phyloP scores from a whole-genome alignment of 2,329 filamentous ascomycete species.

The Chaetomiaceae sp. region DNA sequence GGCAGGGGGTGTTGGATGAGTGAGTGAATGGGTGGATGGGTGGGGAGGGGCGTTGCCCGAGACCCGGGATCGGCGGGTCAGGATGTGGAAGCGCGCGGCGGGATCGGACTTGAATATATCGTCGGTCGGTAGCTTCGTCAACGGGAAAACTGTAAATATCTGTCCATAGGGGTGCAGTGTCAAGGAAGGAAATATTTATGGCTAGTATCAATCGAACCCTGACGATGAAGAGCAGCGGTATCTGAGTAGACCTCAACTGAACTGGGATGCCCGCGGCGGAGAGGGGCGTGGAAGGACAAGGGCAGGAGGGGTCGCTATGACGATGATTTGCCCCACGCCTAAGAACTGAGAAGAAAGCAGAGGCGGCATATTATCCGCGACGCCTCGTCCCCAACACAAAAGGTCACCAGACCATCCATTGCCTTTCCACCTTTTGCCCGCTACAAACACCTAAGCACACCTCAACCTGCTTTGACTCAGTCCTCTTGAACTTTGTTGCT shows the following conservation, averaged over 20 bases:
- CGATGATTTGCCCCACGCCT: conserved; percentile 1
- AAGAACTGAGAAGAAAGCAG: background rate
- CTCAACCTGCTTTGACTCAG: too few relatives aligned
- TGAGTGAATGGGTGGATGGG: background rate
- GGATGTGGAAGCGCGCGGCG: background rate
- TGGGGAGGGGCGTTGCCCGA: background rate
- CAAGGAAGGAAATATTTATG: too few relatives aligned
- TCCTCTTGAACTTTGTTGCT: background rate
- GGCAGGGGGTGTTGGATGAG: background rate
- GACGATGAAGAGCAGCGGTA: too few relatives aligned
- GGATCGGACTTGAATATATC: background rate
- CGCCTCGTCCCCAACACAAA: background rate
- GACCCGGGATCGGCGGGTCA: background rate
- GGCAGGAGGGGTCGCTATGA: background rate
- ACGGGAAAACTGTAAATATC: too few relatives aligned
- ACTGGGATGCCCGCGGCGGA: too few relatives aligned
- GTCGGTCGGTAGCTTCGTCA: too few relatives aligned
- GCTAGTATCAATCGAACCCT: too few relatives aligned
- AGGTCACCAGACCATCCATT: background rate
- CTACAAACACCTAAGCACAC: too few relatives aligned
- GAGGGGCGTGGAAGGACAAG: background rate
- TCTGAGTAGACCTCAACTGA: too few relatives aligned
- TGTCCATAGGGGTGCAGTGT: too few relatives aligned
- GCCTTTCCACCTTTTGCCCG: background rate
- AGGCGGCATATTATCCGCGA: background rate